A percentile compares a stretch with the other conserved stretches of the same genome.
Conservation (phyloP, 148 eudicot genomes). For the Arctostaphylos glauca region DNA sequence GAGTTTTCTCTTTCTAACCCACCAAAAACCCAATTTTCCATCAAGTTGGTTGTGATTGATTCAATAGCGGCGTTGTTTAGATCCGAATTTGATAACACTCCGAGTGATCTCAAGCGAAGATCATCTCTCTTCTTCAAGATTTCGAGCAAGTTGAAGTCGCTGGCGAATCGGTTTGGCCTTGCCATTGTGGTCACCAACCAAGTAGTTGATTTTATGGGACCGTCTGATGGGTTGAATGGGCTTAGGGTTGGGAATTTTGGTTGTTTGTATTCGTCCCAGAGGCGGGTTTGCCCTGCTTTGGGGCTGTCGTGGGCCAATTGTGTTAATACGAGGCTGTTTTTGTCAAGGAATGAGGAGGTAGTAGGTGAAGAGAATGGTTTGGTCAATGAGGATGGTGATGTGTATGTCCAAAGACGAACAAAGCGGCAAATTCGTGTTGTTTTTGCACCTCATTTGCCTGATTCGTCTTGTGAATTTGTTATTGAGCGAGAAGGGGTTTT, state of each 20-base stretch:
- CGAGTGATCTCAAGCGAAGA: conserved; percentile 54
- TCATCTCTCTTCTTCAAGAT: conserved; percentile 66
- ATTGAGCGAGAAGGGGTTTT: conserved; percentile 64
- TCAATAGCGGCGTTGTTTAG: conserved; percentile 78
- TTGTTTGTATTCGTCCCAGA: conserved; percentile 55
- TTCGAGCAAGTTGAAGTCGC: conserved; percentile 49
- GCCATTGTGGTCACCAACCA: conserved; percentile 82
- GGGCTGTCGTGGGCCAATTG: conserved; percentile 93
- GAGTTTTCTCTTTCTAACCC: conserved; percentile 36
- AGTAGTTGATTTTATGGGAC: conserved; percentile 65
- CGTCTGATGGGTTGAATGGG: conserved; percentile 38
- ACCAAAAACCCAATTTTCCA: conserved; percentile 25
- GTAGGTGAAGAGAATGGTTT: conserved; percentile 33
- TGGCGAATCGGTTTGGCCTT: conserved; percentile 61
- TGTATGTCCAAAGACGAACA: conserved; percentile 23
- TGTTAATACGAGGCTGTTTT: conserved; percentile 67
- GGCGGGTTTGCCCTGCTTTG: conserved; percentile 77
- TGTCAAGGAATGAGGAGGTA: conserved; percentile 60
- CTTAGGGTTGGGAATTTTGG: conserved; percentile 62
- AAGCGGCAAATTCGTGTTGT: conserved; percentile 63
- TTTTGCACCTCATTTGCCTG: conserved; percentile 90
- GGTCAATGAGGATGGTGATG: conserved; percentile 33
- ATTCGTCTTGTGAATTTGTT: conserved; percentile 62
- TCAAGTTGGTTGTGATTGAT: conserved; percentile 68
- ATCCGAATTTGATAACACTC: conserved; percentile 63